A percentile compares a stretch with the other conserved stretches of the same genome.
Conservation (phyloP, 2,329 filamentous ascomycete genomes). For the Aspergillus texensis region DNA sequence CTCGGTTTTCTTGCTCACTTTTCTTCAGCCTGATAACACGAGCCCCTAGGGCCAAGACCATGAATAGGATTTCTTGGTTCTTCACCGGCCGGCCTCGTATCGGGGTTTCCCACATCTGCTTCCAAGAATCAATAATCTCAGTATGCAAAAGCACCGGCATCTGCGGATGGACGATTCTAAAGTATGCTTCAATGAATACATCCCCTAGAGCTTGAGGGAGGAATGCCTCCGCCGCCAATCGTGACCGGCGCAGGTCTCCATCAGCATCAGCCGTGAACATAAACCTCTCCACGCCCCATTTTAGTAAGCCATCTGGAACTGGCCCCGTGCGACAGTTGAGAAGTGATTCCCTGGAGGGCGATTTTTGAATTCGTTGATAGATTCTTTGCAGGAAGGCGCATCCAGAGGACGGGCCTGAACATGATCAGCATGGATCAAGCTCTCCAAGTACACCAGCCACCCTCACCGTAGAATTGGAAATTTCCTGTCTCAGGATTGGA, state of each 20-base stretch:
- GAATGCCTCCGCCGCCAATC: slow-evolving; percentile 12
- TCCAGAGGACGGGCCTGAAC: slow-evolving; percentile 18
- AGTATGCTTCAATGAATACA: slow-evolving; percentile 17
- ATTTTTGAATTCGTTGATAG: slow-evolving; percentile 18
- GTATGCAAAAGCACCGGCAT: slow-evolving; percentile 16
- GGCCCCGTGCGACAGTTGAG: slow-evolving; percentile 11
- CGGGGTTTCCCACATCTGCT: slow-evolving; percentile 19
- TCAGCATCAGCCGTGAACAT: slow-evolving; percentile 16
- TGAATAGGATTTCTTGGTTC: slow-evolving; percentile 17
- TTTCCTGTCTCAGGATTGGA: slow-evolving; percentile 16
- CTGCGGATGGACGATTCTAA: slow-evolving; percentile 17
- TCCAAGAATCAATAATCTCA: slow-evolving; percentile 15
- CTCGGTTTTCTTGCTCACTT: slow-evolving; percentile 9
- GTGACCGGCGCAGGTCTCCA: slow-evolving; percentile 5
- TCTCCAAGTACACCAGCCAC: too few species aligned
- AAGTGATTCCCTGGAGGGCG: slow-evolving; percentile 8
- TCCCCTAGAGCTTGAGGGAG: slow-evolving; percentile 11
- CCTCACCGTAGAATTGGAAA: slow-evolving; percentile 21
- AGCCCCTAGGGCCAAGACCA: slow-evolving; percentile 19
- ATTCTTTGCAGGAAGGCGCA: slow-evolving; percentile 20
- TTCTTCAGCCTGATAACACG: slow-evolving; percentile 11
- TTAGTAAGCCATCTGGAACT: slow-evolving; percentile 13
- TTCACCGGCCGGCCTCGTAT: slow-evolving; percentile 8
- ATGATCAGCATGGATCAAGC: background rate
- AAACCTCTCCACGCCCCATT: slow-evolving; percentile 19